Percentiles rank a stretch among this genome's conserved stretches.
Conservation (phyloP, 495 filamentous ascomycete species). For the Diplogelasinospora grovesii region DNA sequence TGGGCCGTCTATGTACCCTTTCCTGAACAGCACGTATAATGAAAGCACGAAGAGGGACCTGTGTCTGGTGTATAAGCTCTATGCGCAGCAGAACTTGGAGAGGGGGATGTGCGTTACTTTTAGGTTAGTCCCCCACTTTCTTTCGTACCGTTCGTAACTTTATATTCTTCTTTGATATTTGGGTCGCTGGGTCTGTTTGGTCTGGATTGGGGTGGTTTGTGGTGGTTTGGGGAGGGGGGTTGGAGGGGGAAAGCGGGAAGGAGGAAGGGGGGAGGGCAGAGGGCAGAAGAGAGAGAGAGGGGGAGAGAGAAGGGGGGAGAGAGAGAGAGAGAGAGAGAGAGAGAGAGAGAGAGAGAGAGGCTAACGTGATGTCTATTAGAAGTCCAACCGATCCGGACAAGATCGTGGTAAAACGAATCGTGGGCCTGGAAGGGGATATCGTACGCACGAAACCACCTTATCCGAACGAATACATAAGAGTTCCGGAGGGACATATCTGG, state of each 20-base stretch:
- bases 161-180: neutral
- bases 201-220: neutral
- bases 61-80: slow-evolving; percentile 45
- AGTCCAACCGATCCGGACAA: slow-evolving; percentile 55
- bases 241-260: no score
- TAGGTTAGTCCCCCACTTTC: slow-evolving; percentile 31
- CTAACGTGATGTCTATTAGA: no score
- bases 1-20: slow-evolving; percentile 73
- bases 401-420: slow-evolving; percentile 61
- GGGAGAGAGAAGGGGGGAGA: no score
- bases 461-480: slow-evolving; percentile 45
- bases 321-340: no score
- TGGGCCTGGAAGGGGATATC: slow-evolving; percentile 63
- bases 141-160: neutral
- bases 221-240: slow-evolving; percentile 10
- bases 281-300: no score
- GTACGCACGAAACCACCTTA: slow-evolving; percentile 58
- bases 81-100: slow-evolving; percentile 35
- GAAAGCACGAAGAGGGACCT: slow-evolving; percentile 48
- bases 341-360: no score
- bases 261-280: no score
- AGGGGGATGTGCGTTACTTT: slow-evolving; percentile 51
- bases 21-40: slow-evolving; percentile 59
- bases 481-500: slow-evolving; percentile 72
- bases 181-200: no score